phyloP scores from a whole-genome alignment of 1,284 basidiomycete species.

The Ceraceosorus bombacis region DNA sequence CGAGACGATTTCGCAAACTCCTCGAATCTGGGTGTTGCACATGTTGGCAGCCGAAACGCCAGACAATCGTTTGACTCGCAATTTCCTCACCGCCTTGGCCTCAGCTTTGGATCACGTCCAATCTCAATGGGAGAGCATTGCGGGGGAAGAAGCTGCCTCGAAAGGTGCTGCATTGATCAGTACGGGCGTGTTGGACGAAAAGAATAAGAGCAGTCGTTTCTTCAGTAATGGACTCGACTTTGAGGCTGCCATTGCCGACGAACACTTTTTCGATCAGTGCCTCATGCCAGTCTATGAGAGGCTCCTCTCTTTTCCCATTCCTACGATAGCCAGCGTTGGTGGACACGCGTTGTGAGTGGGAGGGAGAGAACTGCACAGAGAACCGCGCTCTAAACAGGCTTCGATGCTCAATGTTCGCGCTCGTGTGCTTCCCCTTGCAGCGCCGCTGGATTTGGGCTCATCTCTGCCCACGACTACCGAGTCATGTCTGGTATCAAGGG shows the following conservation, averaged over 20 bases:
- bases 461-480: conserved; percentile 77
- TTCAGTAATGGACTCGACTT: conserved; percentile 62
- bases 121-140: conserved; percentile 61
- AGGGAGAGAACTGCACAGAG: background rate
- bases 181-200: conserved; percentile 21
- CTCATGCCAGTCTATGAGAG: conserved; percentile 53
- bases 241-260: conserved; percentile 58
- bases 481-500: conserved; percentile 76
- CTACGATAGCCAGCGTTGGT: conserved; percentile 76
- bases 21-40: conserved; percentile 30
- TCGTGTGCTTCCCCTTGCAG: background rate
- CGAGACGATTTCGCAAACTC: background rate
- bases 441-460: conserved; percentile 73
- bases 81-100: conserved; percentile 59
- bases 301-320: conserved; percentile 51
- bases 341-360: conserved; percentile 66
- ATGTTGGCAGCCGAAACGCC: conserved; percentile 43
- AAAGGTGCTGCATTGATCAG: conserved; percentile 39
- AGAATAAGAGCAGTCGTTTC: conserved; percentile 22
- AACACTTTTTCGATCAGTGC: conserved; percentile 57
- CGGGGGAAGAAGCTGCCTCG: conserved; percentile 18
- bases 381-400: background rate
- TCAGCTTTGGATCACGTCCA: conserved; percentile 73
- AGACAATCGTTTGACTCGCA: conserved; percentile 64
- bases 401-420: background rate